A percentile compares a stretch with the other conserved stretches of the same genome.
Conservation (phyloP, 352 stramenopile genomes). For the Hyaloperonospora brassicae region DNA sequence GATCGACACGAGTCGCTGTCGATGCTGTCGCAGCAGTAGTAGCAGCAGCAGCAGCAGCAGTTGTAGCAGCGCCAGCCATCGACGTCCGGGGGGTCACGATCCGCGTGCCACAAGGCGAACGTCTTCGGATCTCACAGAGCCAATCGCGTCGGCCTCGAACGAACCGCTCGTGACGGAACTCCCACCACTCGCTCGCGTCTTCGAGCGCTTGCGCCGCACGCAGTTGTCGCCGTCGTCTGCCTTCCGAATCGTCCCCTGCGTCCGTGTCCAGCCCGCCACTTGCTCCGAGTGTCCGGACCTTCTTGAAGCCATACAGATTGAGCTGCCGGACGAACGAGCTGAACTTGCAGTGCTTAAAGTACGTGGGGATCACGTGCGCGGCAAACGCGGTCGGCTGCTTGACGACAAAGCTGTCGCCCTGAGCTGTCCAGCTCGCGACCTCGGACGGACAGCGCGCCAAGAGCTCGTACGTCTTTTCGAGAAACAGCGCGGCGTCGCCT, state of each 20-base stretch:
- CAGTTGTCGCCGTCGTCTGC: neutral
- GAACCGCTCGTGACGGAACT: constrained; percentile 86
- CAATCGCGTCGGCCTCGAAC: constrained; percentile 52
- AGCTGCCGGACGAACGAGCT: constrained; percentile 89
- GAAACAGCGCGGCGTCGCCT: constrained; percentile 54
- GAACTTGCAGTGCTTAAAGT: constrained; percentile 92
- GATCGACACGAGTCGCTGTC: constrained; percentile 32
- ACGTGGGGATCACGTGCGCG: constrained; percentile 79
- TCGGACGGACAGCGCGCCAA: constrained; percentile 69
- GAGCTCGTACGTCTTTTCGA: constrained; percentile 89
- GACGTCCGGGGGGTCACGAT: constrained; percentile 5
- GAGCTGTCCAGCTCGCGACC: constrained; percentile 67
- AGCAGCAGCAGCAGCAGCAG: too few species aligned
- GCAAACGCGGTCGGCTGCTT: constrained; percentile 82
- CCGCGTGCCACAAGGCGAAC: constrained; percentile 22
- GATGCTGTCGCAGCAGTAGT: neutral
- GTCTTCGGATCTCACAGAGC: constrained; percentile 71
- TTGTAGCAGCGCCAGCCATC: too few species aligned
- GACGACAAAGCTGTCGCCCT: constrained; percentile 84
- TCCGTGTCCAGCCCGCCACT: constrained; percentile 1
- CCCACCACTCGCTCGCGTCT: constrained; percentile 57
- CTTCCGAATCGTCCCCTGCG: neutral
- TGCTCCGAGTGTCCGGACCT: constrained; percentile 36
- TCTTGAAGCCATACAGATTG: constrained; percentile 89
- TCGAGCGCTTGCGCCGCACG: constrained; percentile 9